These are phyloP conservation scores for Xanthoconium purpureum DNA, from an alignment of 768 basidiomycete species.

Conservation along the genomic window DNA sequence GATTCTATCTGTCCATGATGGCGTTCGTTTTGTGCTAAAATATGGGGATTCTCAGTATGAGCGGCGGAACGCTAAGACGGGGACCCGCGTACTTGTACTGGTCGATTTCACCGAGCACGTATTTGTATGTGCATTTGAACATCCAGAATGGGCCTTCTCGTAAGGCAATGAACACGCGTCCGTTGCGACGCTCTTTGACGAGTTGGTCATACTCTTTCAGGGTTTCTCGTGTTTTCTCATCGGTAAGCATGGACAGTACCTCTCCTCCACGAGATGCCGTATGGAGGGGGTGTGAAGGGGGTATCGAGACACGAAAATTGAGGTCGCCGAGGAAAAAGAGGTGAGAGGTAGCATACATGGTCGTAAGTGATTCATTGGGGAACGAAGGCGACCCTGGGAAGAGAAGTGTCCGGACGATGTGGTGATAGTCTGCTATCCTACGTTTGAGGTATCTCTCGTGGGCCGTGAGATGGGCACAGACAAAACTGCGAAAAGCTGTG, in stretches of 20 bases:
- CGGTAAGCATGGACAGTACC: slow-evolving; percentile 39
- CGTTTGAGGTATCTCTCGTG: slow-evolving; percentile 61
- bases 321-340: slow-evolving; percentile 93
- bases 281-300: slow-evolving; percentile 49
- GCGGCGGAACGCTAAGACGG: not conserved
- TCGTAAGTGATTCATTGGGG: slow-evolving; percentile 42
- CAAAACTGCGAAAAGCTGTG: slow-evolving; percentile 56
- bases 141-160: slow-evolving; percentile 84
- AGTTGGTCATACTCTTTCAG: slow-evolving; percentile 77
- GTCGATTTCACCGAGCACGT: slow-evolving; percentile 75
- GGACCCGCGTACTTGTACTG: slow-evolving; percentile 61
- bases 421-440: slow-evolving; percentile 74
- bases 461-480: slow-evolving; percentile 88
- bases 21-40: slow-evolving; percentile 62
- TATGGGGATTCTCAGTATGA: not conserved
- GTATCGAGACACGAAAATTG: slow-evolving; percentile 81
- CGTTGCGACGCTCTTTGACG: slow-evolving; percentile 55
- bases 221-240: slow-evolving; percentile 52
- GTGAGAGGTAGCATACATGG: slow-evolving; percentile 83
- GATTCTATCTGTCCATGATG: slow-evolving; percentile 93
- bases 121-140: slow-evolving; percentile 93
- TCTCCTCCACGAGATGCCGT: slow-evolving; percentile 36
- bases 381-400: slow-evolving; percentile 56
- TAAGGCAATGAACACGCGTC: slow-evolving; percentile 67
- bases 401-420: slow-evolving; percentile 77